Conservation (phyloP, 1,284 basidiomycete genomes). For the Mycena citricolor region DNA sequence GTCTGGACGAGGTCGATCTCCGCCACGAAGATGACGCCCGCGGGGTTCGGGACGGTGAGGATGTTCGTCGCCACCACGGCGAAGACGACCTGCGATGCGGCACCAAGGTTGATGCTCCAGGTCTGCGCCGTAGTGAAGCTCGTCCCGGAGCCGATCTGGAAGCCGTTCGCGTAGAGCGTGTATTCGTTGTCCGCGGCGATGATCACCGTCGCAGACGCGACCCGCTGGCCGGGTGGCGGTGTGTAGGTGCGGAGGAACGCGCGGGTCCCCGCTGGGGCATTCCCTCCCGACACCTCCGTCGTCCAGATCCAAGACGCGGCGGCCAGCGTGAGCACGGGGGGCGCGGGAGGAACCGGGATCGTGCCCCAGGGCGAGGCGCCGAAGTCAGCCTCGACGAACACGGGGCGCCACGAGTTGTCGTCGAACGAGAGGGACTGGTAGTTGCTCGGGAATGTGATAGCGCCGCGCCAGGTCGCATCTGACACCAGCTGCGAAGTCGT, state of each 20-base stretch:
- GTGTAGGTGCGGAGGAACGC: slow-evolving; percentile 24
- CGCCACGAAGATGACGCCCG: slow-evolving; percentile 20
- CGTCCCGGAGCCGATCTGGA: slow-evolving; percentile 18
- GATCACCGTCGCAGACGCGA: slow-evolving; percentile 17
- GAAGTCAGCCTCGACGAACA: slow-evolving; percentile 25
- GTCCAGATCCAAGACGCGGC: slow-evolving; percentile 26
- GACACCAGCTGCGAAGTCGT: slow-evolving; percentile 20
- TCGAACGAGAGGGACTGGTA: slow-evolving; percentile 27
- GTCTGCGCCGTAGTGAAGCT: slow-evolving; percentile 18
- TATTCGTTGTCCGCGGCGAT: slow-evolving; percentile 24
- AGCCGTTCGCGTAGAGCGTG: slow-evolving; percentile 23
- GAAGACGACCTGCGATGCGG: slow-evolving; percentile 17
- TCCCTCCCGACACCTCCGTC: slow-evolving; percentile 18
- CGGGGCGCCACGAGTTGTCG: slow-evolving; percentile 27
- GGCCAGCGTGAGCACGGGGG: slow-evolving; percentile 14
- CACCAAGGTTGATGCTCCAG: slow-evolving; percentile 12
- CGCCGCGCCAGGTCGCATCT: slow-evolving; percentile 23
- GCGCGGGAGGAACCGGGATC: slow-evolving; percentile 16
- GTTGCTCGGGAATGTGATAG: slow-evolving; percentile 17
- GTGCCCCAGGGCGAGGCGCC: slow-evolving; percentile 28
- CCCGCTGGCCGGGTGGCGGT: slow-evolving; percentile 16
- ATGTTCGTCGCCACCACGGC: slow-evolving; percentile 20
- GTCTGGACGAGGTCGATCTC: slow-evolving; percentile 11
- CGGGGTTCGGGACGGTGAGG: slow-evolving; percentile 14
- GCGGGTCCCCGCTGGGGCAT: slow-evolving; percentile 21